Evolutionary conservation across 495 filamentous ascomycete genomes (phyloP), one percentile per base, ranked within the genome.

Genomic region (Penicillium paradoxum): DNA sequence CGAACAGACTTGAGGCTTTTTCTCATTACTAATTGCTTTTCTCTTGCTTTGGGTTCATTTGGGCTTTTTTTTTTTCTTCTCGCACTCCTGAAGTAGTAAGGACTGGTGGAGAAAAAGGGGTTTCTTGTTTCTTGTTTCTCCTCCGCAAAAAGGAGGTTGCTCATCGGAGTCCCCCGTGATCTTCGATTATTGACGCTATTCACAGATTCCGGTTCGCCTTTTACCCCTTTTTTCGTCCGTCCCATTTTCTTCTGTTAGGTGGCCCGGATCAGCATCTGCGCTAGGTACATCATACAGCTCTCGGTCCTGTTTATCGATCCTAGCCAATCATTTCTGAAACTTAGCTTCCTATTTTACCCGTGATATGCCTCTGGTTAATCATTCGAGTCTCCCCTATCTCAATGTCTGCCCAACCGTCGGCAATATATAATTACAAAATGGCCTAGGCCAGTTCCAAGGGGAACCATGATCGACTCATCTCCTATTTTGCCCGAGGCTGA

Each of bases 261-360:
- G 5, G 10, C n/a, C 37, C 54, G 56, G 59, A 42, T 59, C 56
- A 64, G 59, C 44, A 60, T 52, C 38, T 32, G 49, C 57, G 55
- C 38, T 40, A 53, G 34, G 5, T 24, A 34, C 34, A 27, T 27
- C 24, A 27, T 15, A 37, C 32, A 34, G 32, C 15, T 37, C 45
- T 17, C 41, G 38, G 43, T 33, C 30, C 42, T 37, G 39, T 25
- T 36, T 44, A 44, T 18, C 15, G 34, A 45, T n/a, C 29, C 29
- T 39, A 30, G 39, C 55, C 55, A 55, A 58, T 50, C 51, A 65
- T 51, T 45, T 47, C 48, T 34, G 43, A 33, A 13, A 29, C 13
- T 55, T 30, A 34, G 40, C 55, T 57, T 58, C 62, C 63, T 65
- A 65, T 38, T 58, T 63, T 41, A 58, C 63, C 63, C 63, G 63